Conservation (phyloP, 179 eudicot species). For the Carnegiea gigantea region DNA sequence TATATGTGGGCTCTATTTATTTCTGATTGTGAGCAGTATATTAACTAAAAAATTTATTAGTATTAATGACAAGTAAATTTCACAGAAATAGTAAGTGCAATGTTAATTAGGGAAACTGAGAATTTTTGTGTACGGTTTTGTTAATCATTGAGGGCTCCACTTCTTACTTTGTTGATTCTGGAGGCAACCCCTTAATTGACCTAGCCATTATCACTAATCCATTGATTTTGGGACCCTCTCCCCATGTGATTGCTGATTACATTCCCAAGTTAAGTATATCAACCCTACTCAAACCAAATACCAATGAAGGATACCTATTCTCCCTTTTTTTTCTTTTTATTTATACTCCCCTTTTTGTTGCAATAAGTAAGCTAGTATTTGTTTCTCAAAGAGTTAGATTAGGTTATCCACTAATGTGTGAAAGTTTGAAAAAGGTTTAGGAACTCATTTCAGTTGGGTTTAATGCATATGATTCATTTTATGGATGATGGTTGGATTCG, state of each 20-base stretch:
- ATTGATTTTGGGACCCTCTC: constrained; percentile 15
- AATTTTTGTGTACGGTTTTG: neutral
- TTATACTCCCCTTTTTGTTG: neutral
- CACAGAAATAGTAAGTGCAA: neutral
- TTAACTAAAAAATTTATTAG: too few species aligned
- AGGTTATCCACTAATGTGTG: too few species aligned
- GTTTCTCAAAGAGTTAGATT: too few species aligned
- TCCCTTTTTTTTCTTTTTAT: too few species aligned
- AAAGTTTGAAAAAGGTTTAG: too few species aligned
- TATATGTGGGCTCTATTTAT: too few species aligned
- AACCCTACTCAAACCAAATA: neutral
- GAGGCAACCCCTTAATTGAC: neutral
- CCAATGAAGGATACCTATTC: neutral
- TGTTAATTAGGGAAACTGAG: neutral
- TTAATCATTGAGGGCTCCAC: constrained; percentile 2
- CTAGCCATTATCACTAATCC: neutral
- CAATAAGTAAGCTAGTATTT: neutral
- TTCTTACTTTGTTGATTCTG: constrained; percentile 11
- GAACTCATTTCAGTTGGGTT: too few species aligned
- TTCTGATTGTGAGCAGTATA: too few species aligned
- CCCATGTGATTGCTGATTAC: constrained; percentile 14
- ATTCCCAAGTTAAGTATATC: constrained; percentile 3
- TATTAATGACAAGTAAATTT: too few species aligned
- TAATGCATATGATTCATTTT: too few species aligned
- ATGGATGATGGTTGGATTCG: too few species aligned